These are phyloP conservation scores for Pseudozyma thailandica DNA, from an alignment of 1,284 basidiomycete species.

Conservation along the genomic window DNA sequence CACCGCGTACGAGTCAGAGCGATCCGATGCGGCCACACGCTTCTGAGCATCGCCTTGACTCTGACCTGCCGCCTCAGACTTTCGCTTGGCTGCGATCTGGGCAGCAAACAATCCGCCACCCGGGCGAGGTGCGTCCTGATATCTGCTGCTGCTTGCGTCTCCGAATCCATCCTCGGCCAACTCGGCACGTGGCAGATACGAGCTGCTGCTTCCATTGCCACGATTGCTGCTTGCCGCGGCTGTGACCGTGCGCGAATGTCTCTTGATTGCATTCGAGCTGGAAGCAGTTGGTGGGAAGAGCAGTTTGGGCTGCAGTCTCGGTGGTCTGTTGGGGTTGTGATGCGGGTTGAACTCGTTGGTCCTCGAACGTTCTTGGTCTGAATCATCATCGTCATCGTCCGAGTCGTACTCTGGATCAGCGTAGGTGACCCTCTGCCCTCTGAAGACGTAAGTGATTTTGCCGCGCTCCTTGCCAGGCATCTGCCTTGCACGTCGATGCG, in stretches of 20 bases:
- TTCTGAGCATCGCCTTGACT: not conserved
- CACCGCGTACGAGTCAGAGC: not conserved
- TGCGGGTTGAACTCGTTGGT: slow-evolving; percentile 33
- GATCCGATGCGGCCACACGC: too few species aligned
- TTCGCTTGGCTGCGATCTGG: slow-evolving; percentile 25
- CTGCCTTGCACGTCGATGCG: slow-evolving; percentile 29
- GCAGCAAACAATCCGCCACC: slow-evolving; percentile 36
- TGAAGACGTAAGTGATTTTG: slow-evolving; percentile 59
- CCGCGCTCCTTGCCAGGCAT: slow-evolving; percentile 46
- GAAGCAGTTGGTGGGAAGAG: slow-evolving; percentile 29
- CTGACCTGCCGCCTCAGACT: slow-evolving; percentile 1
- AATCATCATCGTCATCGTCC: slow-evolving; percentile 46
- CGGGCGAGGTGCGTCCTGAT: slow-evolving; percentile 5
- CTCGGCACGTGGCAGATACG: slow-evolving; percentile 10
- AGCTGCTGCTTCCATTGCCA: not conserved
- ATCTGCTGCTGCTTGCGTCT: slow-evolving; percentile 8
- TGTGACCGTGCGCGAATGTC: not conserved
- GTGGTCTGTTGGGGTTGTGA: slow-evolving; percentile 24
- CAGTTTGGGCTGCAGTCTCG: slow-evolving; percentile 41
- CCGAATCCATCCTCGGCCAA: slow-evolving; percentile 18
- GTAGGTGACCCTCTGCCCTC: slow-evolving; percentile 54
- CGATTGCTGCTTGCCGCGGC: not conserved
- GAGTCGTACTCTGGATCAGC: slow-evolving; percentile 55
- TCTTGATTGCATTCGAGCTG: not conserved
- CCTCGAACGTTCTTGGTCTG: slow-evolving; percentile 18